Base-by-base conservation (phyloP, 108 stramenopile species). In the Cyclotella choctawhatcheeana region DNA sequence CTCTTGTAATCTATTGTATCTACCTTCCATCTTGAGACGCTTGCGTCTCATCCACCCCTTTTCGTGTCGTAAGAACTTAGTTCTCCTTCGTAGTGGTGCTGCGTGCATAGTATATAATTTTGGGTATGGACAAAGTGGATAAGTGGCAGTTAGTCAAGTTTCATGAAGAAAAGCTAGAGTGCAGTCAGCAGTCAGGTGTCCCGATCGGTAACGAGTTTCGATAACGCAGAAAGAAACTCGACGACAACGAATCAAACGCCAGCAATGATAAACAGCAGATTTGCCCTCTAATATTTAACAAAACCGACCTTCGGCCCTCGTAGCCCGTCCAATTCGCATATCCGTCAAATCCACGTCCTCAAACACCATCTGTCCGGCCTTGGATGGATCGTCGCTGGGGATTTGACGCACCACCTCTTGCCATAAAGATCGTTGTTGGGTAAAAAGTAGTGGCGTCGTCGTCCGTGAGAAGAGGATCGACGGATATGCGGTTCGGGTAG, bases 21-120 rank as follows among this genome's bases (percentile, higher is more conserved):
- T 30, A 16, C 56, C 44, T 48, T 80, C 79, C 66, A 67, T 73
- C 30, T 74, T 74, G 21, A 74, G 66, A 16, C 79, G 73, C 52
- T 80, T 80, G 17, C 73, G 73, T 32, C 59, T 53, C 79, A 80
- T 80, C 79, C 79, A 80, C 30, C 50, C 67, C 17, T 80, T 80
- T 63, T 80, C 79, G 47, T 80, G 73, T 0, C 79, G 33, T 24
- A 69, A 29, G 50, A 74, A 74, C 21, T 58, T 74, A 7, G 35
- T 33, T 55, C 61, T 74, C 56, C 52, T 61, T 54, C 79, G 73
- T 29, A 80, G 79, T 32, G 73, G 79, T 17, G 55, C 77, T 78
- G n/a, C n/a, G n/a, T n/a, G n/a, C n/a, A n/a, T n/a, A n/a, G n/a
- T n/a, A 47, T 47, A 10, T 12, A 52, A 53, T 22, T 20, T 10